Evolutionary conservation across 176 grass and related monocot genomes (phyloP).

Genomic region (Olyra latifolia): DNA sequence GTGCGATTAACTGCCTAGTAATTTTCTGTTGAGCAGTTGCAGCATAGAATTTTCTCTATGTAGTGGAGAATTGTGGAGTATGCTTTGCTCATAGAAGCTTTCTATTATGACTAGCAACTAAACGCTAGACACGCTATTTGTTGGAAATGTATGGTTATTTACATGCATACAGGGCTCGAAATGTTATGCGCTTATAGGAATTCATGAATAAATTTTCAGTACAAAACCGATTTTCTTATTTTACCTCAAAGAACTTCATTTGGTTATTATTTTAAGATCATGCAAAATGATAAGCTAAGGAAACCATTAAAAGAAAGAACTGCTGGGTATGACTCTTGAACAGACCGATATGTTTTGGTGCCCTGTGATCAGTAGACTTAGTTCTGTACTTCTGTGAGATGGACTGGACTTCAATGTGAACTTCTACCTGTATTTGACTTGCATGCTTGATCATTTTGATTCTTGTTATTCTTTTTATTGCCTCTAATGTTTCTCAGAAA

Average conservation of each 20-base stretch:
- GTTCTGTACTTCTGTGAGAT: not conserved
- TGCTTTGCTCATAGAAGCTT: not conserved
- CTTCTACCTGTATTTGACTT: constrained; percentile 2
- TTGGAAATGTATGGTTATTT: not conserved
- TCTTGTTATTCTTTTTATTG: constrained; percentile 1
- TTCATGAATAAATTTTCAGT: not conserved
- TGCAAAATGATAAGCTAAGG: not conserved
- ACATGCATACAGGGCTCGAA: not conserved
- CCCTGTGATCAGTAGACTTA: not conserved
- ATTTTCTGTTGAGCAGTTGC: constrained; percentile 3
- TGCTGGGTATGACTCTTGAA: not conserved
- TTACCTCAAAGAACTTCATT: not conserved
- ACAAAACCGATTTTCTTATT: not conserved
- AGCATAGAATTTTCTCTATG: not conserved
- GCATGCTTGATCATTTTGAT: not conserved
- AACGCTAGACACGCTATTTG: not conserved
- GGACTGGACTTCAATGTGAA: not conserved
- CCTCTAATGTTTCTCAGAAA: not conserved
- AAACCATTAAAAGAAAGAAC: constrained; percentile 9
- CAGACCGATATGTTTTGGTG: not conserved
- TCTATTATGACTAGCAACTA: not conserved
- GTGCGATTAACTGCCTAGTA: not conserved
- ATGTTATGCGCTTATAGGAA: not conserved
- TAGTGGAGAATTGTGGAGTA: not conserved
- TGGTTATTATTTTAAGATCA: not conserved